Conservation (phyloP, 768 basidiomycete genomes). For the Rhodotorula kratochvilovae region DNA sequence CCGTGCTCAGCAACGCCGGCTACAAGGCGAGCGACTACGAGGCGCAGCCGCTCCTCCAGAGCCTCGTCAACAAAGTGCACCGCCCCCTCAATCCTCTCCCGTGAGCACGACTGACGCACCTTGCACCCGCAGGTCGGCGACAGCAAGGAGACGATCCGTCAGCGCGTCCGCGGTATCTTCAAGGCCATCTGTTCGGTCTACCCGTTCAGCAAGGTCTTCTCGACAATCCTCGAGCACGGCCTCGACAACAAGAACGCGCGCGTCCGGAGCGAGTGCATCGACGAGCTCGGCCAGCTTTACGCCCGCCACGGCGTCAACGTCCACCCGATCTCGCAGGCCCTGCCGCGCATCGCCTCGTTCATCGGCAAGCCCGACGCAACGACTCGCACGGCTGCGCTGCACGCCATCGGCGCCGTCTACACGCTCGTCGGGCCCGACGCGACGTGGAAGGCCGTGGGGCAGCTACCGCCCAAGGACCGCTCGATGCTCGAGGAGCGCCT, state of each 20-base stretch:
- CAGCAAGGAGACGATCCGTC: conserved; percentile 72
- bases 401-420: conserved; percentile 76
- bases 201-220: conserved; percentile 86
- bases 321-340: conserved; percentile 67
- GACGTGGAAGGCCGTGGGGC: conserved; percentile 72
- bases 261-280: conserved; percentile 78
- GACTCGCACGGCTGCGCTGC: conserved; percentile 80
- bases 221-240: conserved; percentile 79
- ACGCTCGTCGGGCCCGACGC: conserved; percentile 70
- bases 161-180: conserved; percentile 75
- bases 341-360: conserved; percentile 69
- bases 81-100: background rate
- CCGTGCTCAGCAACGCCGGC: conserved; percentile 66
- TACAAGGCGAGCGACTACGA: conserved; percentile 81
- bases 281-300: conserved; percentile 71
- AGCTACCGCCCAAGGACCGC: conserved; percentile 76
- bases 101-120: background rate
- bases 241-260: conserved; percentile 85
- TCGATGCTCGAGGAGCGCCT: conserved; percentile 86
- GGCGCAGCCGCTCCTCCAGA: conserved; percentile 79
- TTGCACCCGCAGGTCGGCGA: conserved; percentile 71
- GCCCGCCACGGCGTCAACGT: conserved; percentile 76
- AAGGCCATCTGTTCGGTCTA: conserved; percentile 82
- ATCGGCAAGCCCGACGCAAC: conserved; percentile 84
- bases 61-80: conserved; percentile 77